Evolutionary conservation across 805 yeast genomes (phyloP).

Genomic region (Saitoella complicata): DNA sequence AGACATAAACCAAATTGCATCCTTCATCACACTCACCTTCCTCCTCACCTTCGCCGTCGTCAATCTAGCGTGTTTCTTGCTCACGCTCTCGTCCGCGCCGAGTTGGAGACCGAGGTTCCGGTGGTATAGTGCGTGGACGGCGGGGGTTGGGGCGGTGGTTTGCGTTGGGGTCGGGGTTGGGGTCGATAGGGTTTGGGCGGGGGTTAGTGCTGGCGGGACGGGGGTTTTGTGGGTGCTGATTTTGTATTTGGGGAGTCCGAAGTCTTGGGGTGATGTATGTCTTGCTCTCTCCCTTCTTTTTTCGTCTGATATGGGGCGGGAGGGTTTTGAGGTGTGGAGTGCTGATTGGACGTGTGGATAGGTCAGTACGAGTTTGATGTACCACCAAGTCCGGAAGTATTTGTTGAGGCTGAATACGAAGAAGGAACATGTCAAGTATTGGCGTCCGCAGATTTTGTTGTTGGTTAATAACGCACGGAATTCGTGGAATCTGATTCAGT

Average conservation of each 20-base stretch:
- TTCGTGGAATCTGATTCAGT: conserved; percentile 78
- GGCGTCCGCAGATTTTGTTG: conserved; percentile 91
- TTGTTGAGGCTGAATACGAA: conserved; percentile 43
- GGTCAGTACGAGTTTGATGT: conserved; percentile 70
- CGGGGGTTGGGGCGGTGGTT: conserved; percentile 52
- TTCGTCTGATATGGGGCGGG: no score
- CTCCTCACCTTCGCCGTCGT: conserved; percentile 91
- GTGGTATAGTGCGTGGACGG: conserved; percentile 70
- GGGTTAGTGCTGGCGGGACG: conserved; percentile 51
- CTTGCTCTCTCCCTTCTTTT: no score
- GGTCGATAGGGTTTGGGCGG: conserved; percentile 83
- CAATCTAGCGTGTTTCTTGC: conserved; percentile 78
- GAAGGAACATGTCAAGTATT: conserved; percentile 88
- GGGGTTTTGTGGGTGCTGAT: conserved; percentile 55
- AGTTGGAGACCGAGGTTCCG: conserved; percentile 92
- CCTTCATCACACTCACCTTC: conserved; percentile 92
- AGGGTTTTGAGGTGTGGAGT: no score
- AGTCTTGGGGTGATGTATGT: conserved; percentile 94
- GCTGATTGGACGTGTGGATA: no score
- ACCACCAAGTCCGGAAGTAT: conserved; percentile 92
- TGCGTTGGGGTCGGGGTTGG: conserved; percentile 80
- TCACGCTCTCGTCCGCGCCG: conserved; percentile 88
- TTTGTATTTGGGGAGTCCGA: conserved; percentile 86
- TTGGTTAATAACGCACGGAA: conserved; percentile 85
- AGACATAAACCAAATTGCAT: conserved; percentile 85